A percentile compares a stretch with the other conserved stretches of the same genome.
Evolutionary conservation across 768 basidiomycete species (phyloP).

Genomic region (Termitomyces sp.): DNA sequence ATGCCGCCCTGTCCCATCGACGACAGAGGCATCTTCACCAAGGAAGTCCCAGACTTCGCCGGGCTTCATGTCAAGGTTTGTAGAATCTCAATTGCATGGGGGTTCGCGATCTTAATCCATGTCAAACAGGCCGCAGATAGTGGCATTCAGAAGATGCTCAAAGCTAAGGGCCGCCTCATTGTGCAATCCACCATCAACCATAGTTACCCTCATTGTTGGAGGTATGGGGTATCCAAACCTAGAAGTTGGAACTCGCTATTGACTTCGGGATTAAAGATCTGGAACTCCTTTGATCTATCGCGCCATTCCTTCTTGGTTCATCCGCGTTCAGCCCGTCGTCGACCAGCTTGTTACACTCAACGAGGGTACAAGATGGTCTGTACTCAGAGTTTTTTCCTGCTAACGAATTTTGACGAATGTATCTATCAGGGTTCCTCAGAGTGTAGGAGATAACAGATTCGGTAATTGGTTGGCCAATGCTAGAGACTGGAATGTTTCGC

Average conservation of each 20-base stretch:
- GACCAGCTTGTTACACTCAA: conserved; percentile 91
- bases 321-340: conserved; percentile 80
- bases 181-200: conserved; percentile 86
- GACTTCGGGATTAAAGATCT: conserved; percentile 50
- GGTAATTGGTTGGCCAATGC: conserved; percentile 98
- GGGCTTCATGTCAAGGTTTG: conserved; percentile 88
- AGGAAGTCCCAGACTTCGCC: conserved; percentile 85
- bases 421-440: conserved; percentile 78
- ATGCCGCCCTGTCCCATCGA: conserved; percentile 97
- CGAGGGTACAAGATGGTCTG: conserved; percentile 83
- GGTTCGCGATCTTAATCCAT: conserved; percentile 2
- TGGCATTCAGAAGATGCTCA: conserved; percentile 87
- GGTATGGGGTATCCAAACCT: conserved; percentile 41
- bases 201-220: conserved; percentile 97
- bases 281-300: conserved; percentile 95
- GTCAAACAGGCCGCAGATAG: conserved; percentile 82
- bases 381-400: neutral
- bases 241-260: neutral
- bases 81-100: neutral
- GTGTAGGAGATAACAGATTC: conserved; percentile 88
- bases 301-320: conserved; percentile 95
- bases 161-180: conserved; percentile 83
- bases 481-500: conserved; percentile 99
- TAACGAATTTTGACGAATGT: conserved; percentile 9
- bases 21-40: conserved; percentile 84